These are phyloP conservation scores for Cladosporium sp. DNA, from an alignment of 2,329 filamentous ascomycete species.

Conservation along the genomic window DNA sequence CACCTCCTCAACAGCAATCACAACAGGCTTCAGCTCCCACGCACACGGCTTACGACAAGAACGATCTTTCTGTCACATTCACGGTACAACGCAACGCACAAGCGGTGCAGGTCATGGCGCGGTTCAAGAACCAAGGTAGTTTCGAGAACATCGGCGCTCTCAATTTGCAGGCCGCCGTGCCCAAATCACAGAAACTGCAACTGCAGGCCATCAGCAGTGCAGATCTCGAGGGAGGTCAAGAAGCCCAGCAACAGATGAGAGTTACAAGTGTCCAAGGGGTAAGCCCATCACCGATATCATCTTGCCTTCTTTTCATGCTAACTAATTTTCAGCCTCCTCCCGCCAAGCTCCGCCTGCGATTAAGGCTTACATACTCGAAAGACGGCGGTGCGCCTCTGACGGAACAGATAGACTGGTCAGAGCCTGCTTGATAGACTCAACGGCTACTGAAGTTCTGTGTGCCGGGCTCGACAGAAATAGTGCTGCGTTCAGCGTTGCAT, in stretches of 20 bases:
- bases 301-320: not conserved
- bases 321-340: constrained; percentile 55
- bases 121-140: constrained; percentile 64
- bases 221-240: constrained; percentile 68
- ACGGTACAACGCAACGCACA: constrained; percentile 77
- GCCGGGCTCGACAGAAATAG: not conserved
- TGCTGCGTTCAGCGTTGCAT: constrained; percentile 1
- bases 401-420: constrained; percentile 96
- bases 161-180: constrained; percentile 87
- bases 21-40: constrained; percentile 29
- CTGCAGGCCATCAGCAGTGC: constrained; percentile 80
- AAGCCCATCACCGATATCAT: constrained; percentile 48
- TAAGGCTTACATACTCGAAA: constrained; percentile 76
- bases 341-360: constrained; percentile 65
- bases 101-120: constrained; percentile 72
- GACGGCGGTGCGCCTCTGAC: constrained; percentile 64
- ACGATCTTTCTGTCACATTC: constrained; percentile 74
- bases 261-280: constrained; percentile 81
- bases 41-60: constrained; percentile 76
- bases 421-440: constrained; percentile 49
- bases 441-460: not conserved
- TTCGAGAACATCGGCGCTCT: constrained; percentile 64
- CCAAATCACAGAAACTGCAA: constrained; percentile 91
- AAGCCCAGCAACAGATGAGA: constrained; percentile 87
- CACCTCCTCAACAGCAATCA: constrained; percentile 32